Percentiles rank a stretch among this genome's conserved stretches.
Evolutionary conservation across 108 stramenopile species (phyloP).

Genomic region (Thalassiosira profunda): DNA sequence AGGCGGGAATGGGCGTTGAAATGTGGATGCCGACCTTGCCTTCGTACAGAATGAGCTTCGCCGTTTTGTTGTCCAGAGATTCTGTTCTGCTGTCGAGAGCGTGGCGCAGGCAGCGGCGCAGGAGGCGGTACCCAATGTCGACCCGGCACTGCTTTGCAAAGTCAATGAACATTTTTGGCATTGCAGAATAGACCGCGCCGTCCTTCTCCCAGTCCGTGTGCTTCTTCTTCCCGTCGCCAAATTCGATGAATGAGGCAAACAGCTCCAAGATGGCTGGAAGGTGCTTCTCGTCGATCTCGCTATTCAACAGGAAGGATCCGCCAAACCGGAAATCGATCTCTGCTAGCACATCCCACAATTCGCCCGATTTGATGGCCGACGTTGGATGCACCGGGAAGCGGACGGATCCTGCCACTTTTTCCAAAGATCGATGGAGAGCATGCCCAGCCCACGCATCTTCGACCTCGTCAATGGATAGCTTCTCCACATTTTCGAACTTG

Average conservation of each 20-base stretch:
- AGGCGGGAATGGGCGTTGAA: conserved; percentile 17
- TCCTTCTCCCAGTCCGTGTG: conserved; percentile 24
- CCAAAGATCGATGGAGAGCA: conserved; percentile 6
- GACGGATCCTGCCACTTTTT: neutral
- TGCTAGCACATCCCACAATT: conserved; percentile 8
- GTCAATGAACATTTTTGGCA: conserved; percentile 22
- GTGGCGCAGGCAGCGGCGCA: conserved; percentile 15
- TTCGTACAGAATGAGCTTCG: conserved; percentile 15
- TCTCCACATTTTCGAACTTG: conserved; percentile 1
- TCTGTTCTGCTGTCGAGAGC: conserved; percentile 17
- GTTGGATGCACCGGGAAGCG: neutral
- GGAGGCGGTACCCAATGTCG: conserved; percentile 11
- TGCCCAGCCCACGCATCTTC: neutral
- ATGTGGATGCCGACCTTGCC: conserved; percentile 10
- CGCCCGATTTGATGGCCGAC: conserved; percentile 3
- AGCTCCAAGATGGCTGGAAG: conserved; percentile 14
- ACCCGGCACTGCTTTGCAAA: conserved; percentile 14
- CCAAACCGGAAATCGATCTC: conserved; percentile 21
- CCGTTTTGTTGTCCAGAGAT: conserved; percentile 16
- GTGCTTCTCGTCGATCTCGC: conserved; percentile 3
- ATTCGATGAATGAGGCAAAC: conserved; percentile 10
- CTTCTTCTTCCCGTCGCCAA: conserved; percentile 1
- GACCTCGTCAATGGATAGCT: conserved; percentile 10
- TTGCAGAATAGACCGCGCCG: conserved; percentile 12
- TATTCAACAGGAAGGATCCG: conserved; percentile 8